Evolutionary conservation across 768 basidiomycete genomes (phyloP).

Genomic region (Phylloporus sp.): DNA sequence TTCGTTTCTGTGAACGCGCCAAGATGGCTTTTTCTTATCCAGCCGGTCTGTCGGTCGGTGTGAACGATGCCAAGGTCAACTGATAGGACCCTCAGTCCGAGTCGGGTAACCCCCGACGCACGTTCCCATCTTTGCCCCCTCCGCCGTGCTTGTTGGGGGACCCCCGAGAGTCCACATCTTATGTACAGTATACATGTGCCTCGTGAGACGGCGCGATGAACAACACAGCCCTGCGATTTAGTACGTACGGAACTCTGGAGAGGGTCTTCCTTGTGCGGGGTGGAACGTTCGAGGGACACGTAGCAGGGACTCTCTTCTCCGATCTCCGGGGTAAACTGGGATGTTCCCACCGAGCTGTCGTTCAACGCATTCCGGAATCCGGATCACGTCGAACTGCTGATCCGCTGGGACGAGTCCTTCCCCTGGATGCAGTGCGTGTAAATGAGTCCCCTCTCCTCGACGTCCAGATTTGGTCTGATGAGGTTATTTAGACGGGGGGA

Average conservation of each 20-base stretch:
- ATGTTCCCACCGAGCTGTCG: neutral
- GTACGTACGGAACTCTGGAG: neutral
- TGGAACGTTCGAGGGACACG: conserved; percentile 3
- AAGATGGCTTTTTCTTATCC: no score
- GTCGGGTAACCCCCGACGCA: no score
- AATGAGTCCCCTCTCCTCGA: neutral
- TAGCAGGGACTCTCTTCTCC: neutral
- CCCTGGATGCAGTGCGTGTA: neutral
- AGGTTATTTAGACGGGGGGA: neutral
- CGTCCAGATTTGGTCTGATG: neutral
- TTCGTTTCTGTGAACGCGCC: no score
- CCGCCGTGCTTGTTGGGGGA: no score
- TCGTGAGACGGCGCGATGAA: neutral
- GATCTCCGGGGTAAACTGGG: no score
- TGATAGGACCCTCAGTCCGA: no score
- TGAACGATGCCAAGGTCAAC: no score
- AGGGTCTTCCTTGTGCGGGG: neutral
- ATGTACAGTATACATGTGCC: neutral
- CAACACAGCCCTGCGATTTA: neutral
- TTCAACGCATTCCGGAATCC: neutral
- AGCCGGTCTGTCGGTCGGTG: no score
- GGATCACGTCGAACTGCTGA: neutral
- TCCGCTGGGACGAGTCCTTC: neutral
- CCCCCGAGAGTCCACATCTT: no score
- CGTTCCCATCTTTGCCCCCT: no score